Evolutionary conservation across 257 asterid species (phyloP), one percentile per base, ranked within the genome.

Genomic region (Coffea canephora): DNA sequence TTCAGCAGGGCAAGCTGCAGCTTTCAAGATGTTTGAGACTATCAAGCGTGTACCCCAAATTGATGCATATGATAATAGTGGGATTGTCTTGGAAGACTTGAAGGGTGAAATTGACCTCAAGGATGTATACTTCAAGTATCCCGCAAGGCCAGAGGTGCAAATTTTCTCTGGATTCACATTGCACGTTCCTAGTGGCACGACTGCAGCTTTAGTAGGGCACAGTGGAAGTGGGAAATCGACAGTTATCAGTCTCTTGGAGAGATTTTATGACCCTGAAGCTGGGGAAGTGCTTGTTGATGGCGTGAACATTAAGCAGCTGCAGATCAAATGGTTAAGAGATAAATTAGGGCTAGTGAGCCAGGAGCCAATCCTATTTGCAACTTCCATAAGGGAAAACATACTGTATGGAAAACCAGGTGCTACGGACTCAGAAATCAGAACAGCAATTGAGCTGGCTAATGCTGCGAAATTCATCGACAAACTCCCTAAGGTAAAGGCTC

Each of bases 181-280:
- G 39, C 77, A 62, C 8, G 82, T 93, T 43, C 84, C 86, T 34
- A 81, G 76, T 34, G 94, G 97, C 71, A 87, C 77, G 69, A 90
- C 91, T 6, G 83, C 82, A n/a, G 97, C 97, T 31, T 82, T 93
- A 77, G 97, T 93, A 5, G 97, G 97, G 77, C 95, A 89, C 64
- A 93, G 97, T 79, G 97, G 97, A 73, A 93, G 97, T 52, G 97
- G 97, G 65, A 93, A 93, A 71, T 93, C 97, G 25, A 90, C 97
- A 0, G 87, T 90, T 6, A 85, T 91, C 76, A 86, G 92, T 78
- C 87, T 93, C 68, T 73, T 93, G 43, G 92, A 93, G 80, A 85
- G 97, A 77, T 93, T 93, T 80, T 93, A 93, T 64, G 97, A 93
- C 43, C 97, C 95, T 49, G 87, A 87, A 75, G 86, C 87, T 18